These are phyloP conservation scores for Moricandia arvensis DNA, from an alignment of 345 rosid genomes.

Conservation along the genomic window DNA sequence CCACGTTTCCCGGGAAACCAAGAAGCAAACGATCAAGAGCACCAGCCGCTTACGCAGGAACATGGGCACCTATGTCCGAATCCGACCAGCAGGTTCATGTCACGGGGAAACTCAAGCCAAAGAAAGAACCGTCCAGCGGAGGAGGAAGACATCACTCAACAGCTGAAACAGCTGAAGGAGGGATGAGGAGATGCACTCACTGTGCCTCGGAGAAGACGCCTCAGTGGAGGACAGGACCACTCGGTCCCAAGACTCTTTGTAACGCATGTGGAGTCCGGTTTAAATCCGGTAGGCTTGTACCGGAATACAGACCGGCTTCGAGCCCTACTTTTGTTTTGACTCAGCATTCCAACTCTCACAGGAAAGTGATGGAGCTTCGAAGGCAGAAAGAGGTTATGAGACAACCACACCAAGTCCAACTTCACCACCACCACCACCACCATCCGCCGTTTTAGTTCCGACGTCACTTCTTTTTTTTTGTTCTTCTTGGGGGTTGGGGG, in stretches of 20 bases:
- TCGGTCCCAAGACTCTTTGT: conserved; percentile 75
- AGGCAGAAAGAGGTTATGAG: conserved; percentile 60
- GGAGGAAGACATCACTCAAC: conserved; percentile 36
- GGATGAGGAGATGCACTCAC: conserved; percentile 60
- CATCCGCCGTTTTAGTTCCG: conserved; percentile 22
- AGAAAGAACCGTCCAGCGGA: conserved; percentile 37
- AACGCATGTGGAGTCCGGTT: conserved; percentile 83
- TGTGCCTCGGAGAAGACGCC: conserved; percentile 87
- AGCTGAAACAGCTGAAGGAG: conserved; percentile 30
- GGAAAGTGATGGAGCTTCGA: conserved; percentile 81
- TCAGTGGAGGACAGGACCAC: conserved; percentile 83
- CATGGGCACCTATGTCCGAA: conserved; percentile 37
- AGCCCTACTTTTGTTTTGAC: conserved; percentile 79
- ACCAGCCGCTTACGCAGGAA: conserved; percentile 22
- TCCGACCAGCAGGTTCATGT: conserved; percentile 18
- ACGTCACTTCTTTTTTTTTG: conserved; percentile 13
- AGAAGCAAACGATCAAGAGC: conserved; percentile 58
- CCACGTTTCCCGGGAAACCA: conserved; percentile 45
- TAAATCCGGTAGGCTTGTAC: conserved; percentile 78
- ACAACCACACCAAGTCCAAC: conserved; percentile 33
- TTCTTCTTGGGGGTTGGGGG: conserved; percentile 27
- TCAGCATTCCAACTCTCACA: conserved; percentile 80
- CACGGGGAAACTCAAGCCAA: conserved; percentile 34
- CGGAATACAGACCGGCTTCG: conserved; percentile 80
- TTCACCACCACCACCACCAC: conserved; percentile 38